Conservation (phyloP, 257 asterid genomes). For the Lavandula angustifolia region DNA sequence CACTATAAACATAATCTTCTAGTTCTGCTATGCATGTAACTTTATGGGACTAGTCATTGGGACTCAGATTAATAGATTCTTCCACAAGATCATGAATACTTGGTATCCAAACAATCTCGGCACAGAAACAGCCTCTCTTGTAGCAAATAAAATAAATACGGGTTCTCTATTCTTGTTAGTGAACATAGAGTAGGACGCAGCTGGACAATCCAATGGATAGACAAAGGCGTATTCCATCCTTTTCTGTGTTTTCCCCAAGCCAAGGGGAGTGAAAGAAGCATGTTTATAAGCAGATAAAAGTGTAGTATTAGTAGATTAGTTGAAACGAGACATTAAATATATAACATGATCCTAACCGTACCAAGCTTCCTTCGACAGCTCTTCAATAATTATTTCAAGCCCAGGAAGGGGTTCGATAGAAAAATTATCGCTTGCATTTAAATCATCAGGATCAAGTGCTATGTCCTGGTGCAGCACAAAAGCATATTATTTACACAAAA, state of each 20-base stretch:
- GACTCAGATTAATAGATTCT: not conserved
- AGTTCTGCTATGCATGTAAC: not conserved
- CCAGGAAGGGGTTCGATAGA: slow-evolving; percentile 91
- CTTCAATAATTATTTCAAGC: slow-evolving; percentile 69
- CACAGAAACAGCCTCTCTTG: not conserved
- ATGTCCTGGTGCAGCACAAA: slow-evolving; percentile 47
- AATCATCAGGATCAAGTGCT: slow-evolving; percentile 37
- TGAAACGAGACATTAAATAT: not conserved
- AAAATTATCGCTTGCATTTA: slow-evolving; percentile 34
- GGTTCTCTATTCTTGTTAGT: not conserved
- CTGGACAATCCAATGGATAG: not conserved
- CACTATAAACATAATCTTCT: not conserved
- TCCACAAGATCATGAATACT: not conserved
- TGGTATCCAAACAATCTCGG: not conserved
- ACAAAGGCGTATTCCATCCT: not conserved
- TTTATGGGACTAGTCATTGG: slow-evolving; percentile 1
- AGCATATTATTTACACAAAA: slow-evolving; percentile 25
- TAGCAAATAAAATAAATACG: not conserved
- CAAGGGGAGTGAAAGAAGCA: not conserved
- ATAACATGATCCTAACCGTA: slow-evolving; percentile 39
- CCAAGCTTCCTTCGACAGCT: slow-evolving; percentile 91
- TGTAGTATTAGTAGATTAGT: not conserved
- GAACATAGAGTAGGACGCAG: not conserved
- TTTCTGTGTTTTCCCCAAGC: not conserved
- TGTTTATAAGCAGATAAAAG: not conserved